Conservation (phyloP, 2,329 filamentous ascomycete genomes). For the Phaeophleospora eucalypticola region DNA sequence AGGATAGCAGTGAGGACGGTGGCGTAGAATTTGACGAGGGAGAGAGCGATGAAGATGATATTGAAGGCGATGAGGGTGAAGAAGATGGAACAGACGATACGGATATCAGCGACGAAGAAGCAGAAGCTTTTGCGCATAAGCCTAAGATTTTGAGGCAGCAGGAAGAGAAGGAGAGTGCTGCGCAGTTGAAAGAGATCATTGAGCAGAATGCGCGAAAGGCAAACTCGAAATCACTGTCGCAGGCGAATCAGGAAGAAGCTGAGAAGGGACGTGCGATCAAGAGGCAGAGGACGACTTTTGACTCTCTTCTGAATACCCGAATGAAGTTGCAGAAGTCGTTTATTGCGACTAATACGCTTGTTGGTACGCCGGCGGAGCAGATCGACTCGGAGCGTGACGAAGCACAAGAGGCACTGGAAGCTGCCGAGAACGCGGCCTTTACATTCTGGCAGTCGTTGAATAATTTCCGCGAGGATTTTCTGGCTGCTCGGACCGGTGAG, state of each 20-base stretch:
- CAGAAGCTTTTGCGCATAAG: constrained; percentile 36
- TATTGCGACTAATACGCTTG: constrained; percentile 72
- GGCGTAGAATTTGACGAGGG: constrained; percentile 9
- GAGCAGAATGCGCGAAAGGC: constrained; percentile 54
- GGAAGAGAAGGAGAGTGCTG: constrained; percentile 34
- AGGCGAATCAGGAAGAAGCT: constrained; percentile 70
- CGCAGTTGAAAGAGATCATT: constrained; percentile 49
- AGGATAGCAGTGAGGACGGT: constrained; percentile 37
- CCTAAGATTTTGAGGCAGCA: constrained; percentile 41
- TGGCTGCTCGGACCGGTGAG: constrained; percentile 49
- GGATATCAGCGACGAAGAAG: constrained; percentile 42
- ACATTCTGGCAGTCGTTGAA: constrained; percentile 80
- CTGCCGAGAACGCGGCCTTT: constrained; percentile 80
- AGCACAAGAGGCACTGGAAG: constrained; percentile 54
- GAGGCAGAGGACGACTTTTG: constrained; percentile 78
- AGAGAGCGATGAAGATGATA: constrained; percentile 37
- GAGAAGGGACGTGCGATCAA: constrained; percentile 85
- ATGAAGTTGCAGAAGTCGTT: constrained; percentile 92
- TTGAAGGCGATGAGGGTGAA: constrained; percentile 33
- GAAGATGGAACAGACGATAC: constrained; percentile 42
- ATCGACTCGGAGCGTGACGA: constrained; percentile 40
- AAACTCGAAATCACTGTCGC: constrained; percentile 59
- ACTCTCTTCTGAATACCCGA: constrained; percentile 80
- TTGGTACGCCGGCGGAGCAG: constrained; percentile 31
- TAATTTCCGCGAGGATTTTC: constrained; percentile 60